Evolutionary conservation across 1,284 basidiomycete genomes (phyloP).

Genomic region (Wallemia mellicola): DNA sequence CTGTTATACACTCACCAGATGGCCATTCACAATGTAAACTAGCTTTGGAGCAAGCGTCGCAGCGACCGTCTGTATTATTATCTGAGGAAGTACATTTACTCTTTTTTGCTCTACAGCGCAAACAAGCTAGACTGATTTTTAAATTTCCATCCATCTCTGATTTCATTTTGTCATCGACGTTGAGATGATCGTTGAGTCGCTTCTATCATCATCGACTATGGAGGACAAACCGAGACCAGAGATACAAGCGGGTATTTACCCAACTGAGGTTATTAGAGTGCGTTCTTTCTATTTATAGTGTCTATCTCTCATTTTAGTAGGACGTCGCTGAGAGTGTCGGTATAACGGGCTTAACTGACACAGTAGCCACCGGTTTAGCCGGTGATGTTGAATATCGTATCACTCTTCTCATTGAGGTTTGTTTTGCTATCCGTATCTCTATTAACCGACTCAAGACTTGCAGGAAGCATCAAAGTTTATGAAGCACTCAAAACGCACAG

Average conservation of each 20-base stretch:
- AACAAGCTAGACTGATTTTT: not conserved
- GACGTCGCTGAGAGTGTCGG: constrained; percentile 74
- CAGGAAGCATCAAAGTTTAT: constrained; percentile 91
- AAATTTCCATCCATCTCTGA: not conserved
- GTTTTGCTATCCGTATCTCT: constrained; percentile 4
- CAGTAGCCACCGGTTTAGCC: constrained; percentile 55
- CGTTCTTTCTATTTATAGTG: not conserved
- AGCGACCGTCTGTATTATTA: not conserved
- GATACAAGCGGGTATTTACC: not conserved
- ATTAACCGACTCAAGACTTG: not conserved
- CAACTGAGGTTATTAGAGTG: not conserved
- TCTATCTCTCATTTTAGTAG: constrained; percentile 21
- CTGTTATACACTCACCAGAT: not conserved
- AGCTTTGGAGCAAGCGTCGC: not conserved
- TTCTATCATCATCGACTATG: not conserved
- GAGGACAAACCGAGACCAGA: not conserved
- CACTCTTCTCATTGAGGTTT: constrained; percentile 66
- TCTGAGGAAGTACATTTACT: not conserved
- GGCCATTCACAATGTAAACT: not conserved
- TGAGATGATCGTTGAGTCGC: too few relatives aligned
- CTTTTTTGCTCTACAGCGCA: not conserved
- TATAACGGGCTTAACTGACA: constrained; percentile 45
- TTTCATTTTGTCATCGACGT: too few relatives aligned
- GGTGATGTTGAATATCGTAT: constrained; percentile 92
- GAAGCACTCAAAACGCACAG: constrained; percentile 66